Evolutionary conservation across 768 basidiomycete genomes (phyloP), one percentile per base, ranked within the genome.

Genomic region (Mrakia hoshinonis): DNA sequence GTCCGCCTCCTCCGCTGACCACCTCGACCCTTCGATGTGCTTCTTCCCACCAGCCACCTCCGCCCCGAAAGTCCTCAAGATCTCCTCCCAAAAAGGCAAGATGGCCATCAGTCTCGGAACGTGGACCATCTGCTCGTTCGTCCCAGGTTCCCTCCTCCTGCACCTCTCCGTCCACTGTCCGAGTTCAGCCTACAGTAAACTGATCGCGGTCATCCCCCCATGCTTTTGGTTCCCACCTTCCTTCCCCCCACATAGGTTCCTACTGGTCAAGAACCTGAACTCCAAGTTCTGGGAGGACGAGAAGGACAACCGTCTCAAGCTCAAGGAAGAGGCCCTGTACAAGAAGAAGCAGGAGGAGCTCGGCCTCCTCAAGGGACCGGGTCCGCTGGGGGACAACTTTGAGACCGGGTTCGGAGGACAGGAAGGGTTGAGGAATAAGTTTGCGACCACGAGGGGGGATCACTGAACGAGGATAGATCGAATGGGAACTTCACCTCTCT

Each of bases 351-450:
- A 68, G 18, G 43, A 54, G 13, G 36, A 68, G 15, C 24, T n/a
- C 3, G 54, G 24, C 20, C 46, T n/a, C n/a, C 43, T 13, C 31
- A 6, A 36, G 54, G 11, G 24, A 43, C 67, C 29, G 38, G 29
- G 39, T 43, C 29, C 24, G 36, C 38, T 47, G 43, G 52, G 4
- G 3, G 24, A 36, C 4, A 38, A 48, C 9, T 70, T 51, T 15
- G 70, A 72, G 55, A 52, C 64, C 36, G 70, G 70, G 20, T 66
- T 72, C 29, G 70, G 70, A 6, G 70, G 70, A 5, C 70, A 72
- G 55, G 70, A 72, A 55, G 39, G 29, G n/a, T n/a, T 72, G 26
- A 51, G 26, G 47, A 65, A 72, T 55, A 72, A 72, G 64, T 66
- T 67, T 47, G 70, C 70, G 22, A 72, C 70, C 15, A 72, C 70